Base-by-base conservation (phyloP, 1,284 basidiomycete species). In the Fomitopsis pinicola region DNA sequence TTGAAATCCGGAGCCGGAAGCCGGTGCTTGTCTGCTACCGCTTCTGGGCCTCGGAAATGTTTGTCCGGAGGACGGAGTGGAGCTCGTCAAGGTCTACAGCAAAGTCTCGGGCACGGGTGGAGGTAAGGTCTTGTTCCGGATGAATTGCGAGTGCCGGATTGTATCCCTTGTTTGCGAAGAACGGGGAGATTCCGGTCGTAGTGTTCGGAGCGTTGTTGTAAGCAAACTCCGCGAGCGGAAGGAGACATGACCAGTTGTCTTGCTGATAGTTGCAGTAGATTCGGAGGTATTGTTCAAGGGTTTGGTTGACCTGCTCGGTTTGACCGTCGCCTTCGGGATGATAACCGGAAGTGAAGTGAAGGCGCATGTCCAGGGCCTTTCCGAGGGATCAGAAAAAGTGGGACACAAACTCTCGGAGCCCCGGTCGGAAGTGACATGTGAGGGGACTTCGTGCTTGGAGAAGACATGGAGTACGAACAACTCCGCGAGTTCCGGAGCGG, bases 401-500 rank as follows among this genome's bases (percentile, higher is more conserved):
- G 5, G 45, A 48, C 28, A 50, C 28, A 14, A 19, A 35, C 2
- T 33, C 2, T 33, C 28, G 5, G 48, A 45, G 48, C 71, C 73
- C 3, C 70, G 53, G 58, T 77, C 71, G 10, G 67, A 72, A 45
- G 70, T 72, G 56, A 77, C 65, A 45, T 68, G 59, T 0, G 35
- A 38, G 1, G 71, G 73, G 42, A 73, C 59, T 30, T 73, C 72
- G 62, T 73, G 67, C 15, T 72, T 66, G 40, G 58, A 64, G 62
- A 72, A 73, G 14, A 76, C 67, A 45, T 71, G 68, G 14, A 65
- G 57, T 26, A 75, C 22, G 57, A 72, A 78, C 4, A 75, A 63
- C 8, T 63, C 54, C 0, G 71, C 71, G 0, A 75, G 67, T 35
- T 73, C 75, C 5, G 71, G 67, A 10, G 76, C 72, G 0, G 67